Evolutionary conservation across 305 asterid species (phyloP).

Genomic region (Plantago lanceolata): DNA sequence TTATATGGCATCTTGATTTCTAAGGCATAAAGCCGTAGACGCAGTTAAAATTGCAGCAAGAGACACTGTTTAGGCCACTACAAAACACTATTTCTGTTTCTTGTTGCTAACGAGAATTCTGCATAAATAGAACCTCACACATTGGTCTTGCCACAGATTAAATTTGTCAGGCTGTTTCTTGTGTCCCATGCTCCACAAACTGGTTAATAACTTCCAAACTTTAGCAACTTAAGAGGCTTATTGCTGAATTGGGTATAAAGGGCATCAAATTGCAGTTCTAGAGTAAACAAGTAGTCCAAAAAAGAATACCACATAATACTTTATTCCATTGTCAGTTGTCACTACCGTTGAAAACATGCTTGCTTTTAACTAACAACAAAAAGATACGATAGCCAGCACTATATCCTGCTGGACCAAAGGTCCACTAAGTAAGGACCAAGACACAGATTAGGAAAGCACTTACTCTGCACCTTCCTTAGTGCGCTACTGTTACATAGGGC

Average conservation of each 20-base stretch:
- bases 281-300: slow-evolving; percentile 21
- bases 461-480: slow-evolving; percentile 27
- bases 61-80: slow-evolving; percentile 25
- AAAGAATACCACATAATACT: neutral
- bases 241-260: slow-evolving; percentile 13
- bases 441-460: slow-evolving; percentile 25
- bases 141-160: slow-evolving; percentile 24
- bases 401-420: slow-evolving; percentile 32
- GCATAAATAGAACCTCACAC: slow-evolving; percentile 27
- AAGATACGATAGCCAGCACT: slow-evolving; percentile 26
- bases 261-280: slow-evolving; percentile 20
- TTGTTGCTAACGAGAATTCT: slow-evolving; percentile 28
- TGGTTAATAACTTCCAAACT: neutral
- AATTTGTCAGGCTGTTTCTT: slow-evolving; percentile 14
- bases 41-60: neutral
- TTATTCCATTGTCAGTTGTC: slow-evolving; percentile 23
- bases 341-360: slow-evolving; percentile 28
- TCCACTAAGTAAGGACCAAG: slow-evolving; percentile 21
- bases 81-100: slow-evolving; percentile 26
- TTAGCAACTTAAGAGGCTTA: neutral
- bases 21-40: too few species aligned
- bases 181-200: slow-evolving; percentile 21
- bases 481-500: slow-evolving; percentile 21
- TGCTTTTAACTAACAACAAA: slow-evolving; percentile 29
- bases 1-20: too few species aligned